Conservation (phyloP, 1,284 basidiomycete species). For the Laetiporus sulphureus region DNA sequence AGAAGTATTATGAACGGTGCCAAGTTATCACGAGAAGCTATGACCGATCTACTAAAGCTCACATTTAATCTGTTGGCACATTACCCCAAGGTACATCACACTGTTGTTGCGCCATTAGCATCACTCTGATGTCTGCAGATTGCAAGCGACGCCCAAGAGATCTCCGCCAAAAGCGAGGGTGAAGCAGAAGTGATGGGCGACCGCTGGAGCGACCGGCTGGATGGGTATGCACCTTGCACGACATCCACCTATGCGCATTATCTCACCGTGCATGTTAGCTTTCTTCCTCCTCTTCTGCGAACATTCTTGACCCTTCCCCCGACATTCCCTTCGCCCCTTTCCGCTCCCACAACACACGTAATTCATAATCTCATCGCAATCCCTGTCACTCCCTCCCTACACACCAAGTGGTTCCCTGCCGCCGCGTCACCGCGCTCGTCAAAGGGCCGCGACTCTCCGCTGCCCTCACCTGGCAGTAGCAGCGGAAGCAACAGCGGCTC, state of each 20-base stretch:
- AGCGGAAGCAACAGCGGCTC: constrained; percentile 32
- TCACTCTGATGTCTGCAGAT: constrained; percentile 25
- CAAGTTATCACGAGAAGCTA: constrained; percentile 59
- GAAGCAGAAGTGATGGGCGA: constrained; percentile 46
- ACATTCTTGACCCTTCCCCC: constrained; percentile 57
- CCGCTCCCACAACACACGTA: constrained; percentile 63
- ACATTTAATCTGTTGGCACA: constrained; percentile 71
- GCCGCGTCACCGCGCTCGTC: constrained; percentile 21
- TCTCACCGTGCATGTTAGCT: constrained; percentile 25
- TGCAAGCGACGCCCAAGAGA: constrained; percentile 23
- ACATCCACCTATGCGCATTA: neutral
- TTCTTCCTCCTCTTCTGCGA: constrained; percentile 54
- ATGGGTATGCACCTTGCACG: constrained; percentile 41
- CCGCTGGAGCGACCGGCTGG: constrained; percentile 62
- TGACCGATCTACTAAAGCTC: constrained; percentile 72
- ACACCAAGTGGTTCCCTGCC: constrained; percentile 42
- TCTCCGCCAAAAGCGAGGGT: constrained; percentile 13
- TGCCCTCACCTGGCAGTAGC: constrained; percentile 14
- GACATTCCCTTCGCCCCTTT: constrained; percentile 53
- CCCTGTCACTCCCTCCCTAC: constrained; percentile 52
- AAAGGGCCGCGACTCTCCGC: constrained; percentile 13
- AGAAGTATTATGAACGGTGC: constrained; percentile 40
- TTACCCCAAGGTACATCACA: constrained; percentile 45
- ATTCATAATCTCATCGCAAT: constrained; percentile 71
- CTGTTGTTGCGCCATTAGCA: neutral